Conservation (phyloP, 2,329 filamentous ascomycete species). For the Acrodontium crateriforme region DNA sequence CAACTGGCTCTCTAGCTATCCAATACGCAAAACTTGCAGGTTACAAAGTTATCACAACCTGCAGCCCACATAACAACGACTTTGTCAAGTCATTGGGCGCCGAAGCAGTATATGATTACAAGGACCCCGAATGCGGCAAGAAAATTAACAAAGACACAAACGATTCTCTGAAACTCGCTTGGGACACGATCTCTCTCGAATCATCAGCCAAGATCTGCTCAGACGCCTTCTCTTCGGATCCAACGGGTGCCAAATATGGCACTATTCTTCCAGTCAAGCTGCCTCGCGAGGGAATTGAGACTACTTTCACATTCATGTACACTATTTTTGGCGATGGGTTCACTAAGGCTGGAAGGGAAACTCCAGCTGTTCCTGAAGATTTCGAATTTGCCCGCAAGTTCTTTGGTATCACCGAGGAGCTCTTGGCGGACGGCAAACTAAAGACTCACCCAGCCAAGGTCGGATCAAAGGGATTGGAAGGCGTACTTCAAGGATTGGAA, state of each 20-base stretch:
- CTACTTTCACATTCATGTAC: conserved; percentile 14
- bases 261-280: conserved; percentile 13
- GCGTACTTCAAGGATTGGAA: conserved; percentile 31
- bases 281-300: conserved; percentile 8
- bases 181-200: conserved; percentile 13
- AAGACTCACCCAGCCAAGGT: conserved; percentile 31
- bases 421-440: conserved; percentile 31
- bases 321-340: conserved; percentile 16
- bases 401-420: conserved; percentile 23
- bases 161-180: conserved; percentile 11
- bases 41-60: conserved; percentile 30
- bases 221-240: conserved; percentile 11
- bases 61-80: conserved; percentile 35
- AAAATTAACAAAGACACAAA: conserved; percentile 27
- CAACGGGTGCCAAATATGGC: conserved; percentile 10
- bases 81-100: conserved; percentile 33
- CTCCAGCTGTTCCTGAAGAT: conserved; percentile 20
- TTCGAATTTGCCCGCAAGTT: conserved; percentile 31
- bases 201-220: conserved; percentile 12
- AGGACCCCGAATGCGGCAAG: conserved; percentile 25
- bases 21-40: conserved; percentile 33
- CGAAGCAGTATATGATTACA: conserved; percentile 37
- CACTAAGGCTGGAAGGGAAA: conserved; percentile 9
- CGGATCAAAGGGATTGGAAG: conserved; percentile 28
- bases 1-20: conserved; percentile 36